phyloP scores from a whole-genome alignment of 441 rosid genomes.

The Gossypium gossypioides region DNA sequence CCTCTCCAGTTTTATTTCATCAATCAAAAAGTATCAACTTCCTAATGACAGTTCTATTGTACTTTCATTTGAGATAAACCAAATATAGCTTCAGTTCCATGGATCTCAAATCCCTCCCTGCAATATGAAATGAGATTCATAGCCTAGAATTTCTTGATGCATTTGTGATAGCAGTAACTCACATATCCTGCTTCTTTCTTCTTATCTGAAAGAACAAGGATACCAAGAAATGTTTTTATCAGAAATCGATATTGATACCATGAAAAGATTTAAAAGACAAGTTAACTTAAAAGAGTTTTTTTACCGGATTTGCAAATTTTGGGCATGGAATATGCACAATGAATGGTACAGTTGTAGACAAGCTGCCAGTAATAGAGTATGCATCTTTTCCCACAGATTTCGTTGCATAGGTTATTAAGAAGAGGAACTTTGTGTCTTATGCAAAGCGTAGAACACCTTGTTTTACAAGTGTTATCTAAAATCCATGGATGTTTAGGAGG shows the following conservation, averaged over 20 bases:
- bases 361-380: background rate
- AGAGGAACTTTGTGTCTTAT: background rate
- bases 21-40: background rate
- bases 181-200: slow-evolving; percentile 4
- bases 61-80: background rate
- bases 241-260: background rate
- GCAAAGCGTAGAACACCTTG: background rate
- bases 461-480: background rate
- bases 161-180: background rate
- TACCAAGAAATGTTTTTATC: background rate
- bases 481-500: background rate
- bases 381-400: background rate
- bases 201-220: background rate
- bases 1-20: background rate
- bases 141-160: slow-evolving; percentile 10
- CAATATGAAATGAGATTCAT: background rate
- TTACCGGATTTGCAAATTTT: background rate
- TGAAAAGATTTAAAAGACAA: background rate
- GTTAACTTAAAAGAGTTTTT: background rate
- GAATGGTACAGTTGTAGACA: background rate
- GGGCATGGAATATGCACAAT: slow-evolving; percentile 8
- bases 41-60: background rate
- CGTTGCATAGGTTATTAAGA: background rate
- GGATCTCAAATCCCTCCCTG: too few species aligned
- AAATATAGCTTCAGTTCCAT: background rate